Evolutionary conservation across 169 alveolate genomes (phyloP), one percentile per base, ranked within the genome.

Genomic region (Babesia ovata): DNA sequence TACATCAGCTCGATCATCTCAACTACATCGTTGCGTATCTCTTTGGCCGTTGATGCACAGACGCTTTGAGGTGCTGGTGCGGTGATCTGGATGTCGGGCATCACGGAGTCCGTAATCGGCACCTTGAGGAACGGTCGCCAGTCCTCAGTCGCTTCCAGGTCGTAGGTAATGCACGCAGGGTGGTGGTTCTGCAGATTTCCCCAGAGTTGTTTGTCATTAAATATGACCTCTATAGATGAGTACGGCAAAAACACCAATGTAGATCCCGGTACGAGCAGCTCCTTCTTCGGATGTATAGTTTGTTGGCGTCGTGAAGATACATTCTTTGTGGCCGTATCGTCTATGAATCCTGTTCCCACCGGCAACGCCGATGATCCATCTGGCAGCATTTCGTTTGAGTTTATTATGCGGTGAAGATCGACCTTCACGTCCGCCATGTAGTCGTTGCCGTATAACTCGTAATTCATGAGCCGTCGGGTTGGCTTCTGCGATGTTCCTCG

Each of bases 171-270:
- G 50, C 93, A 83, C 10, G 95, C 87, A 19, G 96, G 96, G 73
- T 92, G 95, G 48, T 91, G 96, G 63, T 87, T 91, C 54, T 92
- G 95, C 70, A 91, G 65, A 63, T 92, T 92, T 0, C 96, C 96
- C 93, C 94, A 92, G 48, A 92, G 63, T 56, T 92, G 96, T 52
- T 87, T 86, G 57, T 91, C 90, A 72, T 92, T 92, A 54, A 92
- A 92, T 14, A 92, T 85, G n/a, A 88, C 69, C 57, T 92, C 96
- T 49, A 92, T 75, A 16, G 95, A 89, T 14, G 93, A 76, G 53
- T 92, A 92, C 7, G 96, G 96, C 33, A 92, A 84, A 70, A 79
- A 84, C 19, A 88, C 86, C 67, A 92, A 70, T 28, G 93, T 92
- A 26, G 92, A 86, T 48, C 76, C 85, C 39, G 92, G 88, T 14